Conservation (phyloP, 2,329 filamentous ascomycete genomes). For the Corynespora cassiicola region DNA sequence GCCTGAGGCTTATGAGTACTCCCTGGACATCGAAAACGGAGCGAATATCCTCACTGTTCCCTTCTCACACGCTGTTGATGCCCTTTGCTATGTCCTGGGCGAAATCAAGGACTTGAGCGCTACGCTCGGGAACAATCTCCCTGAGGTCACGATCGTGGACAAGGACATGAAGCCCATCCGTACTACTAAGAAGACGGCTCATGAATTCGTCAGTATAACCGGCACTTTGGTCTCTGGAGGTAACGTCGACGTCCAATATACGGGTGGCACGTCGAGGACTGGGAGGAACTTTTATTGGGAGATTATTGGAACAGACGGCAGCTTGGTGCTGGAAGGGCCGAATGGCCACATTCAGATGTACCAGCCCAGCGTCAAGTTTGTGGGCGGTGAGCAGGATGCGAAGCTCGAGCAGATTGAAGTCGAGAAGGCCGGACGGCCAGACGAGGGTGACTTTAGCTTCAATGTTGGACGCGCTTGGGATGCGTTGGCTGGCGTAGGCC, state of each 20-base stretch:
- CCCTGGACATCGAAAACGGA: slow-evolving; percentile 54
- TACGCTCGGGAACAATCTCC: slow-evolving; percentile 27
- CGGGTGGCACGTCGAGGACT: slow-evolving; percentile 22
- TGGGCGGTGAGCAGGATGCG: slow-evolving; percentile 21
- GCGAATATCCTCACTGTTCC: slow-evolving; percentile 52
- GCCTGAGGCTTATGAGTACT: slow-evolving; percentile 51
- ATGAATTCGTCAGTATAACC: slow-evolving; percentile 34
- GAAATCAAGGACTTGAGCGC: slow-evolving; percentile 34
- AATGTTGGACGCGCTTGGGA: slow-evolving; percentile 66
- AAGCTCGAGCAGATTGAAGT: slow-evolving; percentile 56
- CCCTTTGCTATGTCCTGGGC: slow-evolving; percentile 35
- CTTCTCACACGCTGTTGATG: slow-evolving; percentile 44
- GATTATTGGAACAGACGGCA: slow-evolving; percentile 46
- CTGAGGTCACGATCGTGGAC: slow-evolving; percentile 26
- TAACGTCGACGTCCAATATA: slow-evolving; percentile 30
- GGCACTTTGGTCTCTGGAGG: slow-evolving; percentile 28
- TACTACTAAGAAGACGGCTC: slow-evolving; percentile 30
- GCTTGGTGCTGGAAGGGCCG: slow-evolving; percentile 32
- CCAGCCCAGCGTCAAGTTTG: slow-evolving; percentile 42
- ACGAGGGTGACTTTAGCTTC: slow-evolving; percentile 53
- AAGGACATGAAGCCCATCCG: slow-evolving; percentile 20
- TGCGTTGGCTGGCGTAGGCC: slow-evolving; percentile 51
- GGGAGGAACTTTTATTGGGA: slow-evolving; percentile 42
- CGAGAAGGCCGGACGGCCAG: slow-evolving; percentile 53
- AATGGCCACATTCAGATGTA: slow-evolving; percentile 50